Evolutionary conservation across 1,284 basidiomycete genomes (phyloP), one percentile per base, ranked within the genome.

Genomic region (Trametes pubescens): DNA sequence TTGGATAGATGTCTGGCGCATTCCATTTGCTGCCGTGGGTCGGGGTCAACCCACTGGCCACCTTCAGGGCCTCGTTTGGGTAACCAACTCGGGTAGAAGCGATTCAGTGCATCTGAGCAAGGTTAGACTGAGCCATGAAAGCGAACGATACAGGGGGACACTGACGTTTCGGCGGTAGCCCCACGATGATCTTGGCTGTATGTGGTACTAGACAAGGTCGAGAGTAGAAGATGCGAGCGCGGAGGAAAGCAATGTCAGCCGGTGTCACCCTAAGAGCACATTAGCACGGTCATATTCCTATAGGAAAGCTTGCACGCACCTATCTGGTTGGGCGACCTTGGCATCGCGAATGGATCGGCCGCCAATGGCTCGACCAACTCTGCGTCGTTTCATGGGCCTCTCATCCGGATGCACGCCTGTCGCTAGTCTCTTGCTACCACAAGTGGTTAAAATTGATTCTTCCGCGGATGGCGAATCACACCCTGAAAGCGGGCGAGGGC

Each of bases 111-210:
- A 73, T 93, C 91, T 93, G 64, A 34, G 24, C 24, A 24, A 47
- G 38, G 58, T 54, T 26, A 61, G 61, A n/a, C 21, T 29, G 34
- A 16, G 47, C 6, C 37, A 37, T 18, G 21, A 7, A 10, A 48
- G 21, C 18, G 24, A 7, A 49, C 26, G 55, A 47, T 22, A 44
- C 56, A 46, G 44, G 46, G 26, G 44, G 13, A 40, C 10, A 70
- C 84, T 57, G 62, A 93, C 92, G 91, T 66, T 83, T 81, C 3
- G 83, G 78, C n/a, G 91, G 89, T 5, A 95, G 76, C 2, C 93
- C 93, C 16, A 90, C 79, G 2, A 84, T 70, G 44, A 89, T 81
- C 29, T 73, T 77, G 47, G 77, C 78, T 5, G 79, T 79, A 43
- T 81, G 76, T 1, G 83, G 83, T 44, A 83, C 76, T 51, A 76